Percentiles rank a stretch among this genome's conserved stretches.
Evolutionary conservation across 148 eudicot species (phyloP).

Genomic region (Fallopia convolvulus): DNA sequence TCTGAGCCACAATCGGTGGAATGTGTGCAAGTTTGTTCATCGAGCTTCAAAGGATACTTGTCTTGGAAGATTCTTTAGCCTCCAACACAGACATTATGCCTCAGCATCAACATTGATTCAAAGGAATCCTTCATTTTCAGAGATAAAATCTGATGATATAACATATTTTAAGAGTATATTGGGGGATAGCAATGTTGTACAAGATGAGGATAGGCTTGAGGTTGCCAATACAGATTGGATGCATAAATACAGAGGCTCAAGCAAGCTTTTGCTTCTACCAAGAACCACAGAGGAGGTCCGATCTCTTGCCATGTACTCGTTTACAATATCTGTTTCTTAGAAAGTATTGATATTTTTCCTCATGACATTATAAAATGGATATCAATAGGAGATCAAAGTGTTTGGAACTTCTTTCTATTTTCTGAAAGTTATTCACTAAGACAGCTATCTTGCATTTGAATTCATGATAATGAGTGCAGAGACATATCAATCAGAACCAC

Average conservation of each 20-base stretch:
- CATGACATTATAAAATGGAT: neutral
- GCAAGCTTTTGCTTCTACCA: conserved; percentile 82
- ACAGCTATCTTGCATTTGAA: neutral
- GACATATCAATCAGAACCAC: neutral
- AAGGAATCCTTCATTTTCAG: conserved; percentile 55
- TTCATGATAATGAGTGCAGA: neutral
- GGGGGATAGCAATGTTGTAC: conserved; percentile 77
- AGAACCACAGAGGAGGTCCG: conserved; percentile 70
- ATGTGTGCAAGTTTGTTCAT: conserved; percentile 8
- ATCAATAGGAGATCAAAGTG: neutral
- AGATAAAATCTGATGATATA: conserved; percentile 56
- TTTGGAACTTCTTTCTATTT: neutral
- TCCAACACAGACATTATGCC: conserved; percentile 39
- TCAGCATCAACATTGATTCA: conserved; percentile 35
- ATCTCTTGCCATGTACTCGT: conserved; percentile 9
- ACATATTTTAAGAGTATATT: conserved; percentile 56
- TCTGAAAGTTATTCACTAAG: neutral
- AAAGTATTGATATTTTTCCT: neutral
- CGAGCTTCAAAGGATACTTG: conserved; percentile 8
- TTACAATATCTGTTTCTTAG: neutral
- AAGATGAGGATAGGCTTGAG: conserved; percentile 67
- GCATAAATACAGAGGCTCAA: conserved; percentile 77
- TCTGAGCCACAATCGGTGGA: neutral
- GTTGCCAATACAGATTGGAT: conserved; percentile 96
- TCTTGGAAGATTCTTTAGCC: conserved; percentile 17